Percentiles rank a stretch among this genome's conserved stretches.
Conservation (phyloP, 140 eudicot species). For the Erigeron philadelphicus region DNA sequence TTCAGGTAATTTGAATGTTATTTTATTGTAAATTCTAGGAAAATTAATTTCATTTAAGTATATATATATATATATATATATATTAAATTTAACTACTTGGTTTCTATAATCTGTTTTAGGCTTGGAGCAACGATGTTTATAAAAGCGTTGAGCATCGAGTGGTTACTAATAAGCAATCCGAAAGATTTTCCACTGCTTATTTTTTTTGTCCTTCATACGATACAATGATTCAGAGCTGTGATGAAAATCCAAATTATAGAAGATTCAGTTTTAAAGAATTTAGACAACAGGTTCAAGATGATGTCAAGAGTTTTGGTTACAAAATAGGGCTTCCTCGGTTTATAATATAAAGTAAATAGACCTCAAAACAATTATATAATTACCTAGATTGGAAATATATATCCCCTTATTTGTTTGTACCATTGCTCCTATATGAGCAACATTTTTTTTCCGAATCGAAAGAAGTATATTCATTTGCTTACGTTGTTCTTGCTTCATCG, state of each 20-base stretch:
- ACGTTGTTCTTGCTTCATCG: no score
- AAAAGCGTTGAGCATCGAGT: conserved; percentile 88
- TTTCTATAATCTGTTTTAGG: conserved; percentile 43
- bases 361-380: no score
- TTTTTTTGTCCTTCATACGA: conserved; percentile 77
- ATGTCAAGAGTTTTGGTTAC: conserved; percentile 59
- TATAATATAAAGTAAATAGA: conserved; percentile 22
- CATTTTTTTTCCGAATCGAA: no score
- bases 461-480: no score
- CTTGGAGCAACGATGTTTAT: conserved; percentile 84
- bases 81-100: neutral
- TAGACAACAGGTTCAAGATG: conserved; percentile 75
- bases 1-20: conserved; percentile 58
- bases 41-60: neutral
- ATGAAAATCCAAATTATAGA: conserved; percentile 44
- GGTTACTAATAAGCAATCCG: conserved; percentile 46
- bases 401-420: conserved; percentile 23
- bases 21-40: neutral
- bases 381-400: conserved; percentile 9
- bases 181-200: conserved; percentile 80
- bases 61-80: neutral
- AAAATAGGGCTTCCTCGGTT: conserved; percentile 80
- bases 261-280: conserved; percentile 69
- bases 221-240: conserved; percentile 50
- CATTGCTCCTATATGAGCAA: no score